phyloP scores from a whole-genome alignment of 257 asterid species.

The Ehretia macrophylla region DNA sequence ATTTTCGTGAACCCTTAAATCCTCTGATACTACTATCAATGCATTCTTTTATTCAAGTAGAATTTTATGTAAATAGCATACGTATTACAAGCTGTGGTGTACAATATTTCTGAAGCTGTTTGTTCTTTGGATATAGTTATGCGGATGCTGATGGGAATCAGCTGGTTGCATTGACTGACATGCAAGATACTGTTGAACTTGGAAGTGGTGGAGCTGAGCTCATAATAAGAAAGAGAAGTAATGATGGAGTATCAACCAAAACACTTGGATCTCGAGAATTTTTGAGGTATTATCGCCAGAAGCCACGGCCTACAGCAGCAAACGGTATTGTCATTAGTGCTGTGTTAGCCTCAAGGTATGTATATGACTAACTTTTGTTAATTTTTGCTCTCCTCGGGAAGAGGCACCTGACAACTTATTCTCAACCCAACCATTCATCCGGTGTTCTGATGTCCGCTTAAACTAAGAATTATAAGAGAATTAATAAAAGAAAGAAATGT shows the following conservation, averaged over 20 bases:
- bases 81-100: no score
- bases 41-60: no score
- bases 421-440: no score
- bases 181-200: constrained; percentile 46
- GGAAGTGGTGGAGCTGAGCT: constrained; percentile 84
- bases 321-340: constrained; percentile 44
- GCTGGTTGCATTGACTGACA: constrained; percentile 48
- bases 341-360: constrained; percentile 64
- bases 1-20: background rate
- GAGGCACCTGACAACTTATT: background rate
- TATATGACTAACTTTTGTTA: background rate
- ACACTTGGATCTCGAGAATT: constrained; percentile 93
- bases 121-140: constrained; percentile 31
- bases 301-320: constrained; percentile 71
- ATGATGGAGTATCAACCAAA: constrained; percentile 39
- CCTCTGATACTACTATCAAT: background rate
- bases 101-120: background rate
- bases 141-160: constrained; percentile 65
- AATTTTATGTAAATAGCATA: no score
- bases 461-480: no score
- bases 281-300: constrained; percentile 85
- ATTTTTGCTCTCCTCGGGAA: background rate
- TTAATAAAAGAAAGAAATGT: no score
- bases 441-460: no score
- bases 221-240: constrained; percentile 41